Percentiles rank a stretch among this genome's conserved stretches.
phyloP scores from a whole-genome alignment of 345 rosid species.

The Lepidium didymum region DNA sequence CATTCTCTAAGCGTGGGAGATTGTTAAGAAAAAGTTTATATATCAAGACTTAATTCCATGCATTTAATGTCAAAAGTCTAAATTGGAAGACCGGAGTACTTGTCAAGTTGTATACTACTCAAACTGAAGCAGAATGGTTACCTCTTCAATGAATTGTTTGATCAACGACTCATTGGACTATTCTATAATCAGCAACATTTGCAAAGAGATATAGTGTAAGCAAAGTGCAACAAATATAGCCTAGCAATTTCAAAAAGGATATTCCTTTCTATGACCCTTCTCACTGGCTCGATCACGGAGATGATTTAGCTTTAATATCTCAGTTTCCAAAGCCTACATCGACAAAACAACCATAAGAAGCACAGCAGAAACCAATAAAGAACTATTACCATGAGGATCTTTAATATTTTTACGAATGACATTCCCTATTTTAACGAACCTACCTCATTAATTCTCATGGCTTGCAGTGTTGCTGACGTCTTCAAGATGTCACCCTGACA shows the following conservation, averaged over 20 bases:
- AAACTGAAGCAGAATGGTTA: slow-evolving; percentile 7
- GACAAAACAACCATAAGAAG: slow-evolving; percentile 7
- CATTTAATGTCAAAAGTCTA: slow-evolving; percentile 2
- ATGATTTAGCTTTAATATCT: slow-evolving; percentile 53
- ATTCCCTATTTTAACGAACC: slow-evolving; percentile 20
- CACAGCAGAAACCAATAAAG: neutral
- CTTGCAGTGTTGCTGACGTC: slow-evolving; percentile 60
- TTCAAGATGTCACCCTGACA: slow-evolving; percentile 72
- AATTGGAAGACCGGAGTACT: slow-evolving; percentile 4
- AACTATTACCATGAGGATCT: slow-evolving; percentile 1
- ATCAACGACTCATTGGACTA: neutral
- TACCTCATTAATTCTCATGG: slow-evolving; percentile 60
- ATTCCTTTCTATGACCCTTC: slow-evolving; percentile 68
- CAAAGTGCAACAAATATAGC: slow-evolving; percentile 4
- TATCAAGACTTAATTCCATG: slow-evolving; percentile 5
- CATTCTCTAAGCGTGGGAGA: slow-evolving; percentile 76
- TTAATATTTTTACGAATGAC: neutral
- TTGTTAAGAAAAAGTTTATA: slow-evolving; percentile 45
- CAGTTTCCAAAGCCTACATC: slow-evolving; percentile 60
- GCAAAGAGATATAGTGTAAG: neutral
- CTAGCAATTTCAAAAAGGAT: slow-evolving; percentile 49
- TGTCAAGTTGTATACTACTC: neutral
- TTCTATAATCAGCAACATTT: neutral
- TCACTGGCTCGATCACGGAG: slow-evolving; percentile 89
- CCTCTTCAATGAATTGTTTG: neutral